Percentiles rank a stretch among this genome's conserved stretches.
phyloP scores from a whole-genome alignment of 1,284 basidiomycete species.

The Ustilago hordei region DNA sequence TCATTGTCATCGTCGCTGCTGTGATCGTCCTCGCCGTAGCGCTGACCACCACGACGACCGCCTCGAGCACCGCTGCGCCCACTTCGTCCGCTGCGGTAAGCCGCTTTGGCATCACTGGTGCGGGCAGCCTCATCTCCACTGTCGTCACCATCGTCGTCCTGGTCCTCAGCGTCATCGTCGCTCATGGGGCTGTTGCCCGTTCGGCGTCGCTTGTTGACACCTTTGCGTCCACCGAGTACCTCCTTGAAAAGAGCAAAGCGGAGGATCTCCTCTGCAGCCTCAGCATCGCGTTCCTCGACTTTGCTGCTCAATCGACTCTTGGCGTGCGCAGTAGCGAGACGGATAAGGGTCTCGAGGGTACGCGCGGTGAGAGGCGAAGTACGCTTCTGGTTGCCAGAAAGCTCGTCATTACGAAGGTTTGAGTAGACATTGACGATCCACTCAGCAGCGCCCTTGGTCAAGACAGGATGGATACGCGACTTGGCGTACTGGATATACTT shows the following conservation, averaged over 20 bases:
- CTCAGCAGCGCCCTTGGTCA: constrained; percentile 94
- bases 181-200: constrained; percentile 55
- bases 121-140: constrained; percentile 72
- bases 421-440: constrained; percentile 94
- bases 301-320: constrained; percentile 89
- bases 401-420: constrained; percentile 89
- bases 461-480: constrained; percentile 77
- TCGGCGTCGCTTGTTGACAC: constrained; percentile 72
- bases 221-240: constrained; percentile 78
- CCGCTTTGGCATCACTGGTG: constrained; percentile 72
- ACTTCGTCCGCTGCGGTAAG: constrained; percentile 61
- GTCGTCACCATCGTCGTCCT: constrained; percentile 54
- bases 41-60: constrained; percentile 41
- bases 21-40: constrained; percentile 40
- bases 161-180: constrained; percentile 43
- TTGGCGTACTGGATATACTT: constrained; percentile 99
- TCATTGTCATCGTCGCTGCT: constrained; percentile 49
- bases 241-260: constrained; percentile 98
- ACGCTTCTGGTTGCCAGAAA: constrained; percentile 91
- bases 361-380: constrained; percentile 97
- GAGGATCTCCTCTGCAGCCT: constrained; percentile 91
- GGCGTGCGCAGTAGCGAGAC: constrained; percentile 96
- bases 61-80: constrained; percentile 38
- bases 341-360: constrained; percentile 98
- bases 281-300: constrained; percentile 88